These are phyloP conservation scores for Diaporthe longicolla DNA, from an alignment of 2,329 filamentous ascomycete species.

Conservation along the genomic window DNA sequence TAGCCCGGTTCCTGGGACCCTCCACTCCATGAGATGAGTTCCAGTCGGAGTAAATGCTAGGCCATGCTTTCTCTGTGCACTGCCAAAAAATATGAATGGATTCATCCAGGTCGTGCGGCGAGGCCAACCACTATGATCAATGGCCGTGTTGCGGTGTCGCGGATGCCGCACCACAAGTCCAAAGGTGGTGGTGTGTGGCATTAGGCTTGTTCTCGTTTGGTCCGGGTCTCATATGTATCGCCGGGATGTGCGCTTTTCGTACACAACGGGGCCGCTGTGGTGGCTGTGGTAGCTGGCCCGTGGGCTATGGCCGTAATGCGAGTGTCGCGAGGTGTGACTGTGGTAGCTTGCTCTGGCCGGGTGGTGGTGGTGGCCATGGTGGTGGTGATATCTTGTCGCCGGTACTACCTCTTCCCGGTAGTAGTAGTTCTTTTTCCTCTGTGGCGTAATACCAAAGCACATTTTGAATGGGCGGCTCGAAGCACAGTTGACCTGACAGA, in stretches of 20 bases:
- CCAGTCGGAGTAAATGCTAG: neutral
- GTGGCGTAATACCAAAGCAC: slow-evolving; percentile 64
- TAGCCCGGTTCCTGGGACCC: neutral
- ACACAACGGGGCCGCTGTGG: slow-evolving; percentile 51
- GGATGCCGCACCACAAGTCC: neutral
- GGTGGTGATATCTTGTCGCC: slow-evolving; percentile 58
- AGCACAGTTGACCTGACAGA: neutral
- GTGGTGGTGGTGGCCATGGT: slow-evolving; percentile 52
- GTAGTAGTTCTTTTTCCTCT: slow-evolving; percentile 56
- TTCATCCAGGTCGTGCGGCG: neutral
- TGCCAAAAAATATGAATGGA: neutral
- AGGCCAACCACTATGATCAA: neutral
- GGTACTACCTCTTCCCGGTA: slow-evolving; percentile 70
- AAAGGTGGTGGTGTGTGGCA: neutral
- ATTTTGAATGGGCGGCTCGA: slow-evolving; percentile 52
- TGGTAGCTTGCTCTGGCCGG: slow-evolving; percentile 61
- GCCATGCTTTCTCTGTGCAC: neutral
- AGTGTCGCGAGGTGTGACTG: slow-evolving; percentile 48
- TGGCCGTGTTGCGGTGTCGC: neutral
- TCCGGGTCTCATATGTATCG: slow-evolving; percentile 46
- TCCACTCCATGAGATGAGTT: neutral
- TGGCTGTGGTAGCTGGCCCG: slow-evolving; percentile 57
- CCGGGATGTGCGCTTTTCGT: slow-evolving; percentile 58
- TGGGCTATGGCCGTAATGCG: slow-evolving; percentile 53
- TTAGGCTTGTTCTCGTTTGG: too few relatives aligned